Evolutionary conservation across 352 stramenopile species (phyloP).

Genomic region (Globisporangium polare): DNA sequence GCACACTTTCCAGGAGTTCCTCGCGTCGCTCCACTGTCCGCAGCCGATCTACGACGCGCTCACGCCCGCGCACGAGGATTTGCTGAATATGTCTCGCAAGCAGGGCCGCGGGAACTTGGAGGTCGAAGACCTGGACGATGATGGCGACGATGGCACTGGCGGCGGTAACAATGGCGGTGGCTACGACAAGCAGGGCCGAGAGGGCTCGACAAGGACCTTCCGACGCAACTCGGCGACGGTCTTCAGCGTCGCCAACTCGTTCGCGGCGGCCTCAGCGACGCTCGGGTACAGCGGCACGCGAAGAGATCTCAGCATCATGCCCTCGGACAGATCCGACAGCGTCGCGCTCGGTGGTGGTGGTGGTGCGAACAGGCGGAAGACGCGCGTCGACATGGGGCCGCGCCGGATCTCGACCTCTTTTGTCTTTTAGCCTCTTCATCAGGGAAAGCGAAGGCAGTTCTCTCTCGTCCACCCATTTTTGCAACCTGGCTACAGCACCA

Average conservation of each 20-base stretch:
- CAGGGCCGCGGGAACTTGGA: conserved; percentile 10
- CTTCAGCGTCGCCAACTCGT: conserved; percentile 24
- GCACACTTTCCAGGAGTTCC: conserved; percentile 41
- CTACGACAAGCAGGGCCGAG: conserved; percentile 12
- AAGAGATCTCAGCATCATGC: background rate
- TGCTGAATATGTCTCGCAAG: conserved; percentile 37
- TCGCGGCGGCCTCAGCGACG: background rate
- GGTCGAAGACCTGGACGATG: conserved; percentile 18
- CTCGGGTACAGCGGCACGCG: background rate
- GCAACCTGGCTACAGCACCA: no score
- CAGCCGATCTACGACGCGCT: conserved; percentile 36
- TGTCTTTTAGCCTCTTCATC: conserved; percentile 28
- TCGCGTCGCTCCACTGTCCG: conserved; percentile 40
- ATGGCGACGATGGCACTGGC: conserved; percentile 10
- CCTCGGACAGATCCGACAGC: conserved; percentile 9
- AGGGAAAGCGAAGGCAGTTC: background rate
- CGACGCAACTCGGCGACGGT: conserved; percentile 22
- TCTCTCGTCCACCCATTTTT: background rate
- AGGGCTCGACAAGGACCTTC: conserved; percentile 12
- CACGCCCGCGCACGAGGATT: conserved; percentile 26
- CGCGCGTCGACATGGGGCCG: conserved; percentile 17
- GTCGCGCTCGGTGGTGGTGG: conserved; percentile 12
- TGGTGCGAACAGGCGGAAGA: conserved; percentile 18
- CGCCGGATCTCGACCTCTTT: conserved; percentile 39
- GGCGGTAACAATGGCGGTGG: background rate